Percentiles rank a stretch among this genome's conserved stretches.
Conservation (phyloP, 371 early-diverging fungal species). For the Nematocida ausubeli region DNA sequence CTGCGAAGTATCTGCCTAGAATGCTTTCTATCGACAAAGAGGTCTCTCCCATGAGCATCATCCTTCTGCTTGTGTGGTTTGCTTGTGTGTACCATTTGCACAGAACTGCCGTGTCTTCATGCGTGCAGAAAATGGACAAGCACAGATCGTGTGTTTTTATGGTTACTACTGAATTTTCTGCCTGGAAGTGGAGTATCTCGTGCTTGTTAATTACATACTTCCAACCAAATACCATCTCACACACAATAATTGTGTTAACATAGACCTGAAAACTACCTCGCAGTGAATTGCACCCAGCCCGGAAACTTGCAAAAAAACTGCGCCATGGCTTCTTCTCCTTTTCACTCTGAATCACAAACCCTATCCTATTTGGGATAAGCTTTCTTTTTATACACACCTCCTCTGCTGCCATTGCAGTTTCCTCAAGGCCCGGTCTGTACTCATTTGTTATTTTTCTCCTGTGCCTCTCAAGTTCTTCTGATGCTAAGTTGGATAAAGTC, state of each 20-base stretch:
- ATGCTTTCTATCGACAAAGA: background rate
- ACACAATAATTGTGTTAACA: background rate
- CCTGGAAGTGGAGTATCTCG: background rate
- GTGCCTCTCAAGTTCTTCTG: constrained; percentile 47
- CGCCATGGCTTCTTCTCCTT: background rate
- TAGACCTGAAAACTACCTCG: constrained; percentile 3
- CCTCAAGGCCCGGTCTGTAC: constrained; percentile 26
- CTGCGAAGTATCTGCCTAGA: background rate
- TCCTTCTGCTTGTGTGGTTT: background rate
- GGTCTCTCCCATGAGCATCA: background rate
- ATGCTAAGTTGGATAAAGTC: background rate
- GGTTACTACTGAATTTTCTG: background rate
- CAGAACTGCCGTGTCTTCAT: background rate
- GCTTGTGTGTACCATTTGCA: background rate
- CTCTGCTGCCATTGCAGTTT: background rate
- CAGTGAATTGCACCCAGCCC: background rate
- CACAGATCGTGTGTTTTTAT: background rate
- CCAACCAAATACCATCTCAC: constrained; percentile 46
- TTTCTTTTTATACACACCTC: background rate
- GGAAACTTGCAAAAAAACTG: constrained; percentile 13
- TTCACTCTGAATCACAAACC: background rate
- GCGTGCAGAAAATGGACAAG: constrained; percentile 2
- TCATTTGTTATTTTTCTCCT: constrained; percentile 41
- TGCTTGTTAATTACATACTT: constrained; percentile 2
- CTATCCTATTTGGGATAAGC: background rate